Evolutionary conservation across 495 filamentous ascomycete species (phyloP).

Genomic region (Lasiosphaeria miniovina): DNA sequence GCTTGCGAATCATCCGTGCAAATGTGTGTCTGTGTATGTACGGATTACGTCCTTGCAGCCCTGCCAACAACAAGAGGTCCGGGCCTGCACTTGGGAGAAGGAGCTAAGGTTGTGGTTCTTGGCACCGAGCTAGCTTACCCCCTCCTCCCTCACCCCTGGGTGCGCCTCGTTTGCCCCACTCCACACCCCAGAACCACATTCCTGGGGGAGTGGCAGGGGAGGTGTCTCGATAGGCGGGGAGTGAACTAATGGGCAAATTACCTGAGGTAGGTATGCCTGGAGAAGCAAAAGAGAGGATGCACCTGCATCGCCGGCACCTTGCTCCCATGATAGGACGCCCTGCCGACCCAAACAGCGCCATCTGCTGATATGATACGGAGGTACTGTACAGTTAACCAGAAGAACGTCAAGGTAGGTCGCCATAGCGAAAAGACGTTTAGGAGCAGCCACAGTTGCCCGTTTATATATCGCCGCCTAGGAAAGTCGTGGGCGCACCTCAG

Average conservation of each 20-base stretch:
- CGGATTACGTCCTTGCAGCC: background rate
- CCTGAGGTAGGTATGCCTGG: background rate
- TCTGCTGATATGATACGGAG: no score
- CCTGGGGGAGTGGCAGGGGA: conserved; percentile 2
- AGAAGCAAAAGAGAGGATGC: conserved; percentile 1
- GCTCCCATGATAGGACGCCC: conserved; percentile 15
- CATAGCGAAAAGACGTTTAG: no score
- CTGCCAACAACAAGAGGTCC: background rate
- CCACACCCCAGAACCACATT: background rate
- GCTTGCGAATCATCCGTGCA: background rate
- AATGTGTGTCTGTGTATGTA: background rate
- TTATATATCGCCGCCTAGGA: no score
- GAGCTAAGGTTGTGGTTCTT: background rate
- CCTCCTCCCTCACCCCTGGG: background rate
- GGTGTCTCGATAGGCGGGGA: conserved; percentile 7
- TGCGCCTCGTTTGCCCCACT: background rate
- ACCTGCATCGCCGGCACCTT: conserved; percentile 19
- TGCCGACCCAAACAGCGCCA: background rate
- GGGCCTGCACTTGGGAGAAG: background rate
- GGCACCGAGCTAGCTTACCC: background rate
- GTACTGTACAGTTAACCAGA: no score
- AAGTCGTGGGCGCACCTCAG: no score
- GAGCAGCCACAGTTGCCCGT: no score
- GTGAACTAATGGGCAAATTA: no score
- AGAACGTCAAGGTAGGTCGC: no score